Evolutionary conservation across 495 filamentous ascomycete genomes (phyloP).

Genomic region (Talaromyces adpressus): DNA sequence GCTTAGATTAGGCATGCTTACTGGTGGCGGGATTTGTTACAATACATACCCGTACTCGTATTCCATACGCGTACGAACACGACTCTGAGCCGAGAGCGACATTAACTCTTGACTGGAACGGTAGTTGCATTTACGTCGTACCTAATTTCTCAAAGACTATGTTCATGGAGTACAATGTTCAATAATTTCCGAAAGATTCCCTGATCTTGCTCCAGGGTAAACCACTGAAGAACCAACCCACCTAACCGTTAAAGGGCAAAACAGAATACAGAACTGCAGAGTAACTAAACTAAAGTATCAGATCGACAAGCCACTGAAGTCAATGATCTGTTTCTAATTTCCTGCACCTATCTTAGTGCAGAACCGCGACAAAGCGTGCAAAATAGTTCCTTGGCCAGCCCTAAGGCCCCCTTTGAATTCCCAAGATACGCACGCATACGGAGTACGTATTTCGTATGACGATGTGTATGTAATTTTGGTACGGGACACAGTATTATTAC

Average conservation of each 20-base stretch:
- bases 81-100: background rate
- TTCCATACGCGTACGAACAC: background rate
- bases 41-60: background rate
- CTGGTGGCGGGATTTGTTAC: background rate
- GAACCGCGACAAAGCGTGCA: background rate
- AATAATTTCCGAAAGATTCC: background rate
- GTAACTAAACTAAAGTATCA: background rate
- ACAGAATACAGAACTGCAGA: background rate
- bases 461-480: background rate
- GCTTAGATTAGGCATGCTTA: background rate
- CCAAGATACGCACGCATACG: no score
- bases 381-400: background rate
- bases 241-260: no score
- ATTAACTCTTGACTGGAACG: background rate
- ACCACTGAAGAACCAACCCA: no score
- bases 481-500: background rate
- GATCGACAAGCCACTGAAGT: background rate
- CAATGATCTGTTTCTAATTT: background rate
- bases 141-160: background rate
- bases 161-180: background rate
- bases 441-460: background rate
- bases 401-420: background rate
- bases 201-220: no score
- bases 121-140: background rate
- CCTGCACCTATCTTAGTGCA: background rate